phyloP scores from a whole-genome alignment of 148 eudicot genomes.

The Polygonum maritimum region DNA sequence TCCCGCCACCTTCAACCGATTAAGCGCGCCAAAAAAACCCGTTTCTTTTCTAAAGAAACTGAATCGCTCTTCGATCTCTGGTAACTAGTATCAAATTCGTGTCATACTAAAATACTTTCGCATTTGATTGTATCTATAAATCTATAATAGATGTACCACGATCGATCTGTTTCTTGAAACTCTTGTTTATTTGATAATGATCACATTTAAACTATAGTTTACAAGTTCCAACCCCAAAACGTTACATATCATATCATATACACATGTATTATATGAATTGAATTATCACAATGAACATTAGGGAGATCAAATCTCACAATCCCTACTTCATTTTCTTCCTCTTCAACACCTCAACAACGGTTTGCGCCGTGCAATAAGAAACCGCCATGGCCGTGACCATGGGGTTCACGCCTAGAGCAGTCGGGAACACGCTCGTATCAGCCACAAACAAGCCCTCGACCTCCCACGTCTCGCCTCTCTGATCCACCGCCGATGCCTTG shows the following conservation, averaged over 20 bases:
- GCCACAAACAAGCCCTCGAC: conserved; percentile 61
- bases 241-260: too few species aligned
- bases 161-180: background rate
- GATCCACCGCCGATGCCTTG: conserved; percentile 42
- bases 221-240: too few species aligned
- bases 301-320: background rate
- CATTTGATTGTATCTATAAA: background rate
- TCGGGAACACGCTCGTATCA: conserved; percentile 74
- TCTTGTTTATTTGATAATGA: too few species aligned
- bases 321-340: conserved; percentile 15
- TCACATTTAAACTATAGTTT: too few species aligned
- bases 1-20: background rate
- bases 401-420: conserved; percentile 79
- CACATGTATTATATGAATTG: background rate
- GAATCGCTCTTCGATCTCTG: background rate
- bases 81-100: background rate
- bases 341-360: conserved; percentile 38
- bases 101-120: background rate
- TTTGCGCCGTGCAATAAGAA: conserved; percentile 61
- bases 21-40: background rate
- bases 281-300: background rate
- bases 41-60: background rate
- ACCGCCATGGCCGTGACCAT: conserved; percentile 74
- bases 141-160: background rate
- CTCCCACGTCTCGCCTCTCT: conserved; percentile 71